Conservation (phyloP, 805 yeast species). For the Lipomyces sp. region DNA sequence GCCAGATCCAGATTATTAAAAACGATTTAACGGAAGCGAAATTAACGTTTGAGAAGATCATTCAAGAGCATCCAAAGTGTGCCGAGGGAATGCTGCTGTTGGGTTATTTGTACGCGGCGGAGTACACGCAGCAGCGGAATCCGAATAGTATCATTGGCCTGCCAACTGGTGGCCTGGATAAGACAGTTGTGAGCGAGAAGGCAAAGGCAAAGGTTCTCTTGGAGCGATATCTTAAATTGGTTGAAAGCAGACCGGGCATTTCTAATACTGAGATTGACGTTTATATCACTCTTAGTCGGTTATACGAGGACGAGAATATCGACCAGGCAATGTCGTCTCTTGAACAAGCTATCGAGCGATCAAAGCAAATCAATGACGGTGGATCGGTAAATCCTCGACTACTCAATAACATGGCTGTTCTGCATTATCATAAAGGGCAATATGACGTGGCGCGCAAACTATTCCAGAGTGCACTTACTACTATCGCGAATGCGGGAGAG, state of each 20-base stretch:
- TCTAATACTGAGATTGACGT: slow-evolving; percentile 64
- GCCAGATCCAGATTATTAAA: slow-evolving; percentile 79
- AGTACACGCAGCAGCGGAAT: slow-evolving; percentile 47
- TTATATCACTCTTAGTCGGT: slow-evolving; percentile 66
- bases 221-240: slow-evolving; percentile 70
- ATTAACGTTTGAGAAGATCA: slow-evolving; percentile 76
- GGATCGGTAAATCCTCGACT: slow-evolving; percentile 51
- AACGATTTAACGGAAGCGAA: slow-evolving; percentile 81
- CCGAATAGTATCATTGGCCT: slow-evolving; percentile 7
- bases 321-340: slow-evolving; percentile 70
- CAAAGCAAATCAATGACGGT: slow-evolving; percentile 44
- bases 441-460: slow-evolving; percentile 59
- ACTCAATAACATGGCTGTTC: slow-evolving; percentile 82
- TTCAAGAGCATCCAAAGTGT: slow-evolving; percentile 67
- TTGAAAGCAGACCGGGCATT: slow-evolving; percentile 59
- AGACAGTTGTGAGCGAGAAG: slow-evolving; percentile 42
- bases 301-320: slow-evolving; percentile 67
- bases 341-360: slow-evolving; percentile 61
- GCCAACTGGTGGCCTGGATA: slow-evolving; percentile 30
- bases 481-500: slow-evolving; percentile 30
- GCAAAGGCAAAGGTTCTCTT: slow-evolving; percentile 65
- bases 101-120: slow-evolving; percentile 69
- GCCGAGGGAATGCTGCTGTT: slow-evolving; percentile 71
- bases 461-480: slow-evolving; percentile 56
- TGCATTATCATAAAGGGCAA: slow-evolving; percentile 70